Evolutionary conservation across 176 grass and related monocot species (phyloP).

Genomic region (Olyra latifolia): DNA sequence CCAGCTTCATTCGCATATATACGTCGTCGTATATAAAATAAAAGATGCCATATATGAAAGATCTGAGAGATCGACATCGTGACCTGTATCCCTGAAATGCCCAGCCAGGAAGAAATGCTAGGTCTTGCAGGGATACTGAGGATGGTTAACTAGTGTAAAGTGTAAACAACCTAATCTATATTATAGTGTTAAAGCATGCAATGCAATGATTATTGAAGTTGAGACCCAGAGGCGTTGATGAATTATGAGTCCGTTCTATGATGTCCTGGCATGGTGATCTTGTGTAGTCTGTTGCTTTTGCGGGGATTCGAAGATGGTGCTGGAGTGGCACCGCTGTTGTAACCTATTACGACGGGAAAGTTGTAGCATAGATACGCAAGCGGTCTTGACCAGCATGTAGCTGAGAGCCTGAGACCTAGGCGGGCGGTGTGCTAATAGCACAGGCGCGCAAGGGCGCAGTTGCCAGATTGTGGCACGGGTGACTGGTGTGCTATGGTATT

Average conservation of each 20-base stretch:
- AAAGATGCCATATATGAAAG: not conserved
- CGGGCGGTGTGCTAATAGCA: too few relatives aligned
- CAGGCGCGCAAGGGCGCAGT: too few relatives aligned
- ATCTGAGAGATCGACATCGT: not conserved
- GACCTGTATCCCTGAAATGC: not conserved
- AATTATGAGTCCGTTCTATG: not conserved
- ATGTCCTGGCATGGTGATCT: not conserved
- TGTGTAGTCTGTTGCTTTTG: not conserved
- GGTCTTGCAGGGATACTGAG: not conserved
- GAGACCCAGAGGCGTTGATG: not conserved
- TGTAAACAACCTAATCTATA: not conserved
- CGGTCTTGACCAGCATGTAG: too few relatives aligned
- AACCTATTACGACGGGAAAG: too few relatives aligned
- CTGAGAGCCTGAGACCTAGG: too few relatives aligned
- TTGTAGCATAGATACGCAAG: too few relatives aligned
- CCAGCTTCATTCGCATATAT: not conserved
- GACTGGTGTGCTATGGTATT: too few relatives aligned
- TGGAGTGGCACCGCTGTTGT: too few relatives aligned
- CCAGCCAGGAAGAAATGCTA: not conserved
- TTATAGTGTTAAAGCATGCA: not conserved
- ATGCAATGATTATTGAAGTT: not conserved
- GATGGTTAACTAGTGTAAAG: too few relatives aligned
- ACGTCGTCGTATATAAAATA: not conserved
- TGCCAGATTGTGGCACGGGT: too few relatives aligned
- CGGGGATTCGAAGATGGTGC: not conserved